phyloP scores from a whole-genome alignment of 441 rosid genomes.

The Populus hybrid region DNA sequence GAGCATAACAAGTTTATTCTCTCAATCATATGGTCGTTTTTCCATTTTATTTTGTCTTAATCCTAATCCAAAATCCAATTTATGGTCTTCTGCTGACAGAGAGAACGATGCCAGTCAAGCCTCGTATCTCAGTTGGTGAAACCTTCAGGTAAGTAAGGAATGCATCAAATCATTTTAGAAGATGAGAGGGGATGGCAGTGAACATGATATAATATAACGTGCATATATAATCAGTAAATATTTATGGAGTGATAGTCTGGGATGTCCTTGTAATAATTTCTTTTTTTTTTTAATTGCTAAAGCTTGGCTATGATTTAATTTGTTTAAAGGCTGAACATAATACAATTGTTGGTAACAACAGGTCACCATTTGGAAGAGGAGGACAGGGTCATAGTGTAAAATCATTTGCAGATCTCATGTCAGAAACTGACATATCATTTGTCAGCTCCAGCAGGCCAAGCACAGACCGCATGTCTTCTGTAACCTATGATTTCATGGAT shows the following conservation, averaged over 20 bases:
- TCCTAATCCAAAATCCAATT: neutral
- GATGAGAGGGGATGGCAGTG: no score
- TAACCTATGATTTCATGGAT: conserved; percentile 46
- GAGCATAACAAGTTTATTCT: conserved; percentile 50
- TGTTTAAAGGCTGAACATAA: neutral
- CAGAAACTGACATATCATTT: conserved; percentile 74
- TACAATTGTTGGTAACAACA: conserved; percentile 21
- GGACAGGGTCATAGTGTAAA: conserved; percentile 20
- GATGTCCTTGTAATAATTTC: neutral
- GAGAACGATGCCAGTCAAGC: conserved; percentile 29
- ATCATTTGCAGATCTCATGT: conserved; percentile 39
- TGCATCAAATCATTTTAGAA: no score
- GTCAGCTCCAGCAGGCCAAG: conserved; percentile 79
- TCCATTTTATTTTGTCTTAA: neutral
- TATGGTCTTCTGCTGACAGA: conserved; percentile 34
- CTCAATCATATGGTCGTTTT: neutral
- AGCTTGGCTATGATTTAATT: neutral
- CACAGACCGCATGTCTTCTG: conserved; percentile 51
- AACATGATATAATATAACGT: no score
- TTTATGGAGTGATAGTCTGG: no score
- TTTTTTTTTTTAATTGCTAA: neutral
- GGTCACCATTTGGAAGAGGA: conserved; percentile 46
- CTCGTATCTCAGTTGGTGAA: conserved; percentile 49
- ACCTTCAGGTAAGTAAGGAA: conserved; percentile 40
- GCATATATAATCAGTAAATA: neutral